Evolutionary conservation across 2,329 filamentous ascomycete species (phyloP).

Genomic region (Ophiognomonia clavigignenti-juglandacearum): DNA sequence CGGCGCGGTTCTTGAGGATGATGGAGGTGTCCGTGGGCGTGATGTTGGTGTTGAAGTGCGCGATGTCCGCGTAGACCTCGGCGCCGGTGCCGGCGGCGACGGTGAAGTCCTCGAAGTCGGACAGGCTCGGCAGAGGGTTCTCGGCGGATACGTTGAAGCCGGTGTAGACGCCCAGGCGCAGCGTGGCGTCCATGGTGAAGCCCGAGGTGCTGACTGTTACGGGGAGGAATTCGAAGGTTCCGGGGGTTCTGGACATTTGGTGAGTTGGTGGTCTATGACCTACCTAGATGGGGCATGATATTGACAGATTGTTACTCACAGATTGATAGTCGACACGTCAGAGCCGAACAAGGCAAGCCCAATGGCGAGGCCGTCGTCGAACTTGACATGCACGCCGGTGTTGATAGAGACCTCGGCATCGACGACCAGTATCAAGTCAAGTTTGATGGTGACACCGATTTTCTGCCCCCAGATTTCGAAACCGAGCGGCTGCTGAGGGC

Average conservation of each 20-base stretch:
- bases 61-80: constrained; percentile 44
- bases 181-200: constrained; percentile 38
- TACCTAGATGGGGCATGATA: background rate
- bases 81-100: constrained; percentile 26
- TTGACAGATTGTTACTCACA: constrained; percentile 34
- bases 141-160: constrained; percentile 28
- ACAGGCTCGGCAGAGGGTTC: too few relatives aligned
- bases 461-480: constrained; percentile 34
- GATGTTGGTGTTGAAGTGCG: constrained; percentile 49
- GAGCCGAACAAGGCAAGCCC: constrained; percentile 45
- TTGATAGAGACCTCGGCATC: constrained; percentile 44
- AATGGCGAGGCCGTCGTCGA: constrained; percentile 45
- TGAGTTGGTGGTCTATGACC: too few relatives aligned
- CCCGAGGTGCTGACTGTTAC: constrained; percentile 41
- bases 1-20: constrained; percentile 19
- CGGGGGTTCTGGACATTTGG: constrained; percentile 41
- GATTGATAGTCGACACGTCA: constrained; percentile 40
- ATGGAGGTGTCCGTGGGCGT: constrained; percentile 26
- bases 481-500: constrained; percentile 35
- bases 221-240: constrained; percentile 51
- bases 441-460: constrained; percentile 41
- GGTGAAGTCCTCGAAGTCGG: constrained; percentile 19
- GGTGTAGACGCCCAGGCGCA: constrained; percentile 42
- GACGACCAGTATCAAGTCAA: constrained; percentile 48
- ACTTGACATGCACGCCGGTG: constrained; percentile 49